Conservation (phyloP, 495 filamentous ascomycete species). For the Penicillium atrosanguineum region DNA sequence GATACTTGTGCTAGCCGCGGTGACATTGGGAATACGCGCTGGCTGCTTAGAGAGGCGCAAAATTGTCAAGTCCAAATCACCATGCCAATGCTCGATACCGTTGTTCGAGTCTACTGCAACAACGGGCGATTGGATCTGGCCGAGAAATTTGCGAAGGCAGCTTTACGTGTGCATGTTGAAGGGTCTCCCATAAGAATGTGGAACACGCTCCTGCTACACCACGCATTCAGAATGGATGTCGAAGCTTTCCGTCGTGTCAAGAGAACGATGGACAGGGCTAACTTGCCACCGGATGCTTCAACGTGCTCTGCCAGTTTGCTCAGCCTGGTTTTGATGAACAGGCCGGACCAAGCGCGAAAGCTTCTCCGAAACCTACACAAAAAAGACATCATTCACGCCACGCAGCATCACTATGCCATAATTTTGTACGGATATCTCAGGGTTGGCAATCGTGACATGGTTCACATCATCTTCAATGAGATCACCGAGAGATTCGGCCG, state of each 20-base stretch:
- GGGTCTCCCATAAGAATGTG: constrained; percentile 62
- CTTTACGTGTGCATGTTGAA: constrained; percentile 35
- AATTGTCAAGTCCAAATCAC: constrained; percentile 37
- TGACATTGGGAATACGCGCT: constrained; percentile 65
- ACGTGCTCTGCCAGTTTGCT: constrained; percentile 77
- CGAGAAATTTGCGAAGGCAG: constrained; percentile 55
- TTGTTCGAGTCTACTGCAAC: constrained; percentile 70
- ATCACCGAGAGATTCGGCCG: constrained; percentile 49
- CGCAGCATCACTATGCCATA: constrained; percentile 71
- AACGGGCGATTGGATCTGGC: constrained; percentile 58
- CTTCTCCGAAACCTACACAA: constrained; percentile 62
- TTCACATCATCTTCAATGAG: constrained; percentile 49
- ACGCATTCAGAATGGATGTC: constrained; percentile 65
- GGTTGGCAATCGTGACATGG: constrained; percentile 47
- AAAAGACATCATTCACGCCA: constrained; percentile 55
- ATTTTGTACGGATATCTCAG: constrained; percentile 65
- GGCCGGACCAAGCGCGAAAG: constrained; percentile 62
- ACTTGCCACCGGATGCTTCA: constrained; percentile 59
- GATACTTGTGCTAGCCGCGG: constrained; percentile 67
- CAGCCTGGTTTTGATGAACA: constrained; percentile 57
- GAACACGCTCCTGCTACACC: constrained; percentile 70
- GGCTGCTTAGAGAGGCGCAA: constrained; percentile 58
- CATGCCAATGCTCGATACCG: constrained; percentile 55
- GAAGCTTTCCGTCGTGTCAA: constrained; percentile 57
- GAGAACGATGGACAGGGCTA: constrained; percentile 56